phyloP scores from a whole-genome alignment of 2,329 filamentous ascomycete genomes.

The Helotiales sp. region DNA sequence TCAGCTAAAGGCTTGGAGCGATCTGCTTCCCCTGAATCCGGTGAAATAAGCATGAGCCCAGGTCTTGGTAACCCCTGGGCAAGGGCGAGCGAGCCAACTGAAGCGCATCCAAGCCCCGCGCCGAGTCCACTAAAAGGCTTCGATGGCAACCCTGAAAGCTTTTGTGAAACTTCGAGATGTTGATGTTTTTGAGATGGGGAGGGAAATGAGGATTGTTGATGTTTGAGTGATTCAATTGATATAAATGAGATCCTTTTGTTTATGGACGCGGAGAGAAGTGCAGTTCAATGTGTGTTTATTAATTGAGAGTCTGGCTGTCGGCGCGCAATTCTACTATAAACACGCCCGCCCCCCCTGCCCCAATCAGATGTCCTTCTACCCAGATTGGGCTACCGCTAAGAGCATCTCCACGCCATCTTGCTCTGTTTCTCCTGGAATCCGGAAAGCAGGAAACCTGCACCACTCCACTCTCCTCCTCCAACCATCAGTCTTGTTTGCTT shows the following conservation, averaged over 20 bases:
- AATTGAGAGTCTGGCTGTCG: background rate
- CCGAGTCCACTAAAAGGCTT: slow-evolving; percentile 6
- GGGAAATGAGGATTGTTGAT: background rate
- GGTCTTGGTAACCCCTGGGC: slow-evolving; percentile 1
- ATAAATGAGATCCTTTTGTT: background rate
- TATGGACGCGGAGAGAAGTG: background rate
- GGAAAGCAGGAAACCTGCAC: background rate
- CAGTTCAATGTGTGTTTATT: background rate
- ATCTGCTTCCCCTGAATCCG: background rate
- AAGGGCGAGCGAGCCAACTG: background rate
- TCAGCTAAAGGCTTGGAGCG: background rate
- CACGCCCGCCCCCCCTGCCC: background rate
- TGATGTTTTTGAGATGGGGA: background rate
- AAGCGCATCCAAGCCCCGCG: background rate
- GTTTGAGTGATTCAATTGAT: background rate
- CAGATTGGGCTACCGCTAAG: background rate
- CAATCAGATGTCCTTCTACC: slow-evolving; percentile 1
- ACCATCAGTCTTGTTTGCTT: background rate
- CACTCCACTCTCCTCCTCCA: background rate
- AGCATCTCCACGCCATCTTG: background rate
- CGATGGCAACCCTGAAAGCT: background rate
- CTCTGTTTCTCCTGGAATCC: background rate
- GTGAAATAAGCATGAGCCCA: slow-evolving; percentile 1
- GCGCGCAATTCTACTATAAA: background rate
- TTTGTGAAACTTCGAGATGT: background rate